phyloP scores from a whole-genome alignment of 805 yeast species.

The Ogataea chonburiensis region DNA sequence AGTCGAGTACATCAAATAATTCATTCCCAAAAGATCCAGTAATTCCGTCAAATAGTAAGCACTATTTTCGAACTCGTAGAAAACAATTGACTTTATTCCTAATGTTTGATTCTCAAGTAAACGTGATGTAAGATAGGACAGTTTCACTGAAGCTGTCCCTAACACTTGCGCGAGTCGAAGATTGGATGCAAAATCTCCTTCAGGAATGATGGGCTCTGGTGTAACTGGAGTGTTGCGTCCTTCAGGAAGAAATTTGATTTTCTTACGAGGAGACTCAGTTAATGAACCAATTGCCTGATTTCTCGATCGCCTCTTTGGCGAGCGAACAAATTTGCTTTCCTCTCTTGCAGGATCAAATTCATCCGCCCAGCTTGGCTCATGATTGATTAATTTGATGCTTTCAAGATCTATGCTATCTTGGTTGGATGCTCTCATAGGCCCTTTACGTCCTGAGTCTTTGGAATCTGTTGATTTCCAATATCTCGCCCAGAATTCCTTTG shows the following conservation, averaged over 20 bases:
- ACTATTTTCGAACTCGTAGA: conserved; percentile 69
- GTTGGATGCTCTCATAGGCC: conserved; percentile 4
- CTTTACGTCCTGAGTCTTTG: conserved; percentile 2
- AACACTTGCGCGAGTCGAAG: conserved; percentile 39
- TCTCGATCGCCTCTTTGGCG: conserved; percentile 1
- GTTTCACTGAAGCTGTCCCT: conserved; percentile 66
- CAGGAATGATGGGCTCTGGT: conserved; percentile 26
- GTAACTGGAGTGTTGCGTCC: conserved; percentile 24
- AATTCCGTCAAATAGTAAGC: conserved; percentile 68
- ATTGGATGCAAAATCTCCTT: conserved; percentile 22
- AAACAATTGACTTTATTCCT: conserved; percentile 55
- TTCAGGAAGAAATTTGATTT: conserved; percentile 17
- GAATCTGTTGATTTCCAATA: conserved; percentile 44
- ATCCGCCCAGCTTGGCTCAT: conserved; percentile 29
- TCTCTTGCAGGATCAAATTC: conserved; percentile 28
- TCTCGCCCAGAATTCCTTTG: conserved; percentile 49
- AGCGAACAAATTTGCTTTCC: conserved; percentile 15
- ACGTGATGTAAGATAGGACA: conserved; percentile 57
- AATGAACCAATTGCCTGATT: background rate
- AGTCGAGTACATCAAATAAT: conserved; percentile 64
- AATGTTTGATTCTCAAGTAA: conserved; percentile 49
- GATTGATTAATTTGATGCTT: conserved; percentile 27
- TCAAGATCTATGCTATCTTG: conserved; percentile 32
- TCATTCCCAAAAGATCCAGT: conserved; percentile 58
- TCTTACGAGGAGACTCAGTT: conserved; percentile 19